Conservation (phyloP, 2,329 filamentous ascomycete genomes). For the Aspergillus thermomutatus region DNA sequence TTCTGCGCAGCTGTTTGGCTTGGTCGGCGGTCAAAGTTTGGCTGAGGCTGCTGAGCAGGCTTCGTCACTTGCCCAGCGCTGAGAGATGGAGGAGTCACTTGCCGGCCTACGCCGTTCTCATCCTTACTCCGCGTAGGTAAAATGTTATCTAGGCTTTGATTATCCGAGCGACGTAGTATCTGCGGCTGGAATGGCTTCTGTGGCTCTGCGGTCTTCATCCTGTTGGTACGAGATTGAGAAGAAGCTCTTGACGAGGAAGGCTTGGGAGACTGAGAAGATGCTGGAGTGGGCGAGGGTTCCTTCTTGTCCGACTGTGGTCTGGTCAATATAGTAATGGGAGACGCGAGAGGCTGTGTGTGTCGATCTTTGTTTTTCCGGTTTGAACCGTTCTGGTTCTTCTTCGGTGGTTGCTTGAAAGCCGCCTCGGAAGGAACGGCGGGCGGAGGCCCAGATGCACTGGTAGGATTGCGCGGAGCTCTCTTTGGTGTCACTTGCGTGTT, state of each 20-base stretch:
- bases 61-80: slow-evolving; percentile 13
- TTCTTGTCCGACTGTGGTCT: slow-evolving; percentile 32
- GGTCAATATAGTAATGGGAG: slow-evolving; percentile 37
- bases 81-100: slow-evolving; percentile 7
- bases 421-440: slow-evolving; percentile 40
- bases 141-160: slow-evolving; percentile 27
- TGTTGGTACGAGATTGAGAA: slow-evolving; percentile 14
- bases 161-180: slow-evolving; percentile 51
- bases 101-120: slow-evolving; percentile 14
- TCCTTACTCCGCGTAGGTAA: slow-evolving; percentile 26
- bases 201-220: slow-evolving; percentile 29
- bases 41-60: slow-evolving; percentile 12
- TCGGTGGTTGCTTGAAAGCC: slow-evolving; percentile 23
- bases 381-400: slow-evolving; percentile 20
- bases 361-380: slow-evolving; percentile 22
- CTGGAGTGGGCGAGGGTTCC: slow-evolving; percentile 16
- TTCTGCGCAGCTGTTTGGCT: slow-evolving; percentile 46
- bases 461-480: slow-evolving; percentile 28
- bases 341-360: slow-evolving; percentile 22
- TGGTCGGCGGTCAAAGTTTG: slow-evolving; percentile 35
- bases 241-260: slow-evolving; percentile 8
- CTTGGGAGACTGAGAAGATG: slow-evolving; percentile 1
- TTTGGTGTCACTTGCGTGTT: slow-evolving; percentile 12
- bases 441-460: slow-evolving; percentile 40
- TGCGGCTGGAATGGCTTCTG: slow-evolving; percentile 52